Percentiles rank a stretch among this genome's conserved stretches.
These are phyloP conservation scores for Puccinia coronata DNA, from an alignment of 1,284 basidiomycete genomes.

Conservation along the genomic window DNA sequence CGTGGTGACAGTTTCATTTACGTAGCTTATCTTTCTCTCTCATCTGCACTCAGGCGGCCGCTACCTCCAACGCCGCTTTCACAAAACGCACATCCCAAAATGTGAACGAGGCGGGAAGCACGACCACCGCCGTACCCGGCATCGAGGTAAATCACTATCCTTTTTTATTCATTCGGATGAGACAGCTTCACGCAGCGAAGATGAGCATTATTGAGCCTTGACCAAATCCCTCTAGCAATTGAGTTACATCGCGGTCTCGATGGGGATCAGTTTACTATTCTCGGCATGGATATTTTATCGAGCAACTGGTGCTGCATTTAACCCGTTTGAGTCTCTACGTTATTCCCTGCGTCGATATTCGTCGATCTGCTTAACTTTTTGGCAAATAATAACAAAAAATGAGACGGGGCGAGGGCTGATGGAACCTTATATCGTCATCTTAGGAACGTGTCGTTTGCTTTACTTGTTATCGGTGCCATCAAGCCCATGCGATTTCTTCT, in stretches of 20 bases:
- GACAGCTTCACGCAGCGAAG: too few species aligned
- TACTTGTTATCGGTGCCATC: conserved; percentile 50
- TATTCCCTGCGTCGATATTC: too few species aligned
- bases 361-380: too few species aligned
- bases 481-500: conserved; percentile 50
- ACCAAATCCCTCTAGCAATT: conserved; percentile 53
- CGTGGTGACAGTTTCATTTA: background rate
- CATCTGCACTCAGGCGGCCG: background rate
- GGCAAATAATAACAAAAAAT: too few species aligned
- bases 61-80: conserved; percentile 25
- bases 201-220: too few species aligned
- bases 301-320: conserved; percentile 65
- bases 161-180: too few species aligned
- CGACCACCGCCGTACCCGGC: conserved; percentile 3
- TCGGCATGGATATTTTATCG: conserved; percentile 75
- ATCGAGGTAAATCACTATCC: conserved; percentile 26
- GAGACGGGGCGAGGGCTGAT: too few species aligned
- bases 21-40: background rate
- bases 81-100: conserved; percentile 12
- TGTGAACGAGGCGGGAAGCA: conserved; percentile 2
- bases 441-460: conserved; percentile 50
- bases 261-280: conserved; percentile 70
- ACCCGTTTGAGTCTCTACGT: conserved; percentile 55
- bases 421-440: too few species aligned
- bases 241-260: conserved; percentile 67